phyloP scores from a whole-genome alignment of 2,329 filamentous ascomycete genomes.

The Pyricularia grisea region DNA sequence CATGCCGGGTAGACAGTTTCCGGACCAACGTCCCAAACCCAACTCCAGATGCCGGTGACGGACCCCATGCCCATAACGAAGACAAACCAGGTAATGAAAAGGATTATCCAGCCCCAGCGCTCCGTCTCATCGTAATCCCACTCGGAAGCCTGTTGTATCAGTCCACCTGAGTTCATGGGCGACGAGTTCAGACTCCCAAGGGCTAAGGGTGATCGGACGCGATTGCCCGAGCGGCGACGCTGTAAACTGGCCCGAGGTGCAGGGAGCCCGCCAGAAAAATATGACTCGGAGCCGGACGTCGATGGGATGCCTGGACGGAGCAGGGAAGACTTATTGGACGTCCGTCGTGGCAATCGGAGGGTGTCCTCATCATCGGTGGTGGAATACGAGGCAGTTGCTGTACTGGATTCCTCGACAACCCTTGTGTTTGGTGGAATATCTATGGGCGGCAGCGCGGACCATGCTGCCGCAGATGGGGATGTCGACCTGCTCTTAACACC shows the following conservation, averaged over 20 bases:
- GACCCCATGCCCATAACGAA: slow-evolving; percentile 97
- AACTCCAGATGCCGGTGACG: slow-evolving; percentile 90
- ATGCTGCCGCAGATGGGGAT: slow-evolving; percentile 4
- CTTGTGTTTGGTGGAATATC: slow-evolving; percentile 1
- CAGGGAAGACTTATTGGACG: background rate
- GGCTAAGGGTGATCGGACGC: slow-evolving; percentile 51
- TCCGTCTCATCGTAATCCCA: slow-evolving; percentile 95
- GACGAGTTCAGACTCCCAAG: slow-evolving; percentile 33
- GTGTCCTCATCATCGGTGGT: slow-evolving; percentile 81
- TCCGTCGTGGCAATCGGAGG: slow-evolving; percentile 46
- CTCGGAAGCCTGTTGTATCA: slow-evolving; percentile 25
- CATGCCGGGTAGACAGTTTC: slow-evolving; percentile 93
- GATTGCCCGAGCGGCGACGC: slow-evolving; percentile 33
- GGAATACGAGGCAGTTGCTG: slow-evolving; percentile 49
- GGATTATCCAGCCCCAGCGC: slow-evolving; percentile 95
- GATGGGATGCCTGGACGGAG: slow-evolving; percentile 23
- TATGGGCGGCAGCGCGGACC: slow-evolving; percentile 7
- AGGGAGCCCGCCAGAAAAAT: slow-evolving; percentile 31
- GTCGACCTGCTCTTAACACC: background rate
- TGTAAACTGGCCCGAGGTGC: slow-evolving; percentile 28
- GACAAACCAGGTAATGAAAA: slow-evolving; percentile 86
- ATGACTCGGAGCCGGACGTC: slow-evolving; percentile 52
- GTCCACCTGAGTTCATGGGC: slow-evolving; percentile 28
- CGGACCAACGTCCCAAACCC: slow-evolving; percentile 97
- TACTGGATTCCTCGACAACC: slow-evolving; percentile 30